Conservation (phyloP, 2,329 filamentous ascomycete genomes). For the Ascochyta viciae-villosae region DNA sequence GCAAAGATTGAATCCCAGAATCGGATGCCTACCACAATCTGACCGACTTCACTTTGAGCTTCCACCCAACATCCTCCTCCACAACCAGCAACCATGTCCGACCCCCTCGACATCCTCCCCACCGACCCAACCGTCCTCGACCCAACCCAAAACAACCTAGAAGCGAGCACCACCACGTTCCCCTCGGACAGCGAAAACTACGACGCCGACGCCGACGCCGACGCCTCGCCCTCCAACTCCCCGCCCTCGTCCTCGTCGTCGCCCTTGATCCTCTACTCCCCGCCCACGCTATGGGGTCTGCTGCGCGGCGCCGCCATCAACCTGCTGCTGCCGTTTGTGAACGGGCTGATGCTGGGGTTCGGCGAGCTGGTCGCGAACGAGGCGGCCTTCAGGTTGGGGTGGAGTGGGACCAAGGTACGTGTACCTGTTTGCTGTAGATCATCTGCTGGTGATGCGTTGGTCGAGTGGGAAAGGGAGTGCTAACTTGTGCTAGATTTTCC, state of each 20-base stretch:
- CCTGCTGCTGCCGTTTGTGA: constrained; percentile 91
- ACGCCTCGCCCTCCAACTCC: constrained; percentile 60
- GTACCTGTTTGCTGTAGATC: neutral
- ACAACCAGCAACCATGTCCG: constrained; percentile 31
- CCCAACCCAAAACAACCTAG: constrained; percentile 74
- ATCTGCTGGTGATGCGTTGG: too few species aligned
- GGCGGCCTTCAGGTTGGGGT: constrained; percentile 89
- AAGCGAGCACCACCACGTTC: constrained; percentile 60
- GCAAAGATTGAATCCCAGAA: too few species aligned
- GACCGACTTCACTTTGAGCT: too few species aligned
- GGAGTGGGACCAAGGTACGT: constrained; percentile 89
- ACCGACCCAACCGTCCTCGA: neutral
- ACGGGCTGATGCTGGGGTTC: constrained; percentile 97
- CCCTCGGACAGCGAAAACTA: constrained; percentile 86
- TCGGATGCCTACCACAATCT: too few species aligned
- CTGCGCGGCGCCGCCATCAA: constrained; percentile 93
- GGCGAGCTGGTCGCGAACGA: constrained; percentile 97
- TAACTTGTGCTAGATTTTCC: constrained; percentile 59
- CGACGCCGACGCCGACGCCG: constrained; percentile 68
- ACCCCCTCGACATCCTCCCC: constrained; percentile 57
- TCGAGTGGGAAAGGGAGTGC: neutral
- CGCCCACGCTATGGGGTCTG: constrained; percentile 85
- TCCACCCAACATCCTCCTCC: neutral
- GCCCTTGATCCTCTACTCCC: constrained; percentile 83
- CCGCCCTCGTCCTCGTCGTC: constrained; percentile 67